phyloP scores from a whole-genome alignment of 108 stramenopile genomes.

The Nitzschia palea region DNA sequence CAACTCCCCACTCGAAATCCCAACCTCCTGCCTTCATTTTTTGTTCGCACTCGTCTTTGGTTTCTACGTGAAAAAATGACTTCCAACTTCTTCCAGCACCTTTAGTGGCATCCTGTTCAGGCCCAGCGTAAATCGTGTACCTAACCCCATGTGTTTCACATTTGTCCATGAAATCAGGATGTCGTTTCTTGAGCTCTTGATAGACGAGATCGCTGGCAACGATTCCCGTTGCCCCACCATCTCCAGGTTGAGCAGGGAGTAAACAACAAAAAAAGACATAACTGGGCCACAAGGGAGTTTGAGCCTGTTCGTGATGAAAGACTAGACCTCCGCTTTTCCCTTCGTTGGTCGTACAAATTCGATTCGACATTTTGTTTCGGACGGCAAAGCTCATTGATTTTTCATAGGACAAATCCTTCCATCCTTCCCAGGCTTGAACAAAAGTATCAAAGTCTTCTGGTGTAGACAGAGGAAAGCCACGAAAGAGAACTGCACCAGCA shows the following conservation, averaged over 20 bases:
- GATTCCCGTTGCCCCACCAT: conserved; percentile 31
- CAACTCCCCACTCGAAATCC: conserved; percentile 30
- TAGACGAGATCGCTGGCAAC: conserved; percentile 28
- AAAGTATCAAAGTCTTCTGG: conserved; percentile 27
- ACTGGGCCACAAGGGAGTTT: conserved; percentile 40
- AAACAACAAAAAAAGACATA: conserved; percentile 38
- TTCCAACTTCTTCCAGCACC: conserved; percentile 33
- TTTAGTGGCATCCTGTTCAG: conserved; percentile 26
- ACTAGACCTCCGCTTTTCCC: conserved; percentile 35
- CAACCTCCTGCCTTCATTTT: conserved; percentile 39
- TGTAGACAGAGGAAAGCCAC: conserved; percentile 21
- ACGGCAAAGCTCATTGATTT: conserved; percentile 37
- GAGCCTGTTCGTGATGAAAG: conserved; percentile 44
- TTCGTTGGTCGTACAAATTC: conserved; percentile 40
- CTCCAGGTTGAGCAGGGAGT: conserved; percentile 14
- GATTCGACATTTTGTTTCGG: conserved; percentile 12
- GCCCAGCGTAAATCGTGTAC: conserved; percentile 31
- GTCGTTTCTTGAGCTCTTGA: conserved; percentile 3
- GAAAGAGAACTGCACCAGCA: conserved; percentile 28
- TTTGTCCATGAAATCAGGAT: conserved; percentile 22
- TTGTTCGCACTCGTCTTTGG: conserved; percentile 28
- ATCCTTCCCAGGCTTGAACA: conserved; percentile 21
- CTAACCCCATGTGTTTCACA: conserved; percentile 31
- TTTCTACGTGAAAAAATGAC: conserved; percentile 34
- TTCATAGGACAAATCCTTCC: conserved; percentile 30